Evolutionary conservation across 176 grass and related monocot species (phyloP), one percentile per base, ranked within the genome.

Genomic region (Musa beccarii): DNA sequence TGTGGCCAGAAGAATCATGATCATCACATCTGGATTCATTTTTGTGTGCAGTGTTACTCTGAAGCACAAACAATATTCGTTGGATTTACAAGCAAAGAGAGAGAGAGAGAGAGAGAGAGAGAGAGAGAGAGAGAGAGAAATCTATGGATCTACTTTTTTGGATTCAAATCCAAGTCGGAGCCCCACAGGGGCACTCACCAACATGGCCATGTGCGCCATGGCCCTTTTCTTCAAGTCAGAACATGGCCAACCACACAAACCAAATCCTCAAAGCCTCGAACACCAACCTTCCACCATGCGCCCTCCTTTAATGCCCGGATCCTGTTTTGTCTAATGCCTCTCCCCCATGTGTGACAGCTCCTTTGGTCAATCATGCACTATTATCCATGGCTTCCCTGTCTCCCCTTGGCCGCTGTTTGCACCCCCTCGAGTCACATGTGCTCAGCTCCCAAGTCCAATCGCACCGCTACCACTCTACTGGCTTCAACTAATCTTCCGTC

Each of bases 231-330:
- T 14, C 1, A 19, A 26, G 73, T 75, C 28, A 61, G 28, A 76
- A 63, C 56, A 52, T 63, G 56, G 55, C 26, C 74, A 76, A 11
- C 74, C 56, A 51, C 74, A 76, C 16, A 63, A 51, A 64, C 56
- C 57, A 23, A 75, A 63, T 75, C 73, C 55, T 19, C 29, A 56
- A 54, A 5, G 3, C 34, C 3, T 5, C 34, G 3, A 34, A 34
- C 34, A 34, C 34, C 0, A 43, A 43, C 34, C 34, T 43, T 43
- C 34, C 34, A 43, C 34, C 34, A 43, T 43, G 0, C 34, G 34
- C 34, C 34, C 34, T 43, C 34, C 34, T 6, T 43, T 43, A 43
- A 43, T 43, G 34, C 34, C 34, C 34, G 6, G 4, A 43, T 43
- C 34, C 34, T 43, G 34, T 43, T 43, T 43, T 43, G 34, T 43